A percentile compares a stretch with the other conserved stretches of the same genome.
phyloP scores from a whole-genome alignment of 1,284 basidiomycete species.

The Cryptococcus sp. region DNA sequence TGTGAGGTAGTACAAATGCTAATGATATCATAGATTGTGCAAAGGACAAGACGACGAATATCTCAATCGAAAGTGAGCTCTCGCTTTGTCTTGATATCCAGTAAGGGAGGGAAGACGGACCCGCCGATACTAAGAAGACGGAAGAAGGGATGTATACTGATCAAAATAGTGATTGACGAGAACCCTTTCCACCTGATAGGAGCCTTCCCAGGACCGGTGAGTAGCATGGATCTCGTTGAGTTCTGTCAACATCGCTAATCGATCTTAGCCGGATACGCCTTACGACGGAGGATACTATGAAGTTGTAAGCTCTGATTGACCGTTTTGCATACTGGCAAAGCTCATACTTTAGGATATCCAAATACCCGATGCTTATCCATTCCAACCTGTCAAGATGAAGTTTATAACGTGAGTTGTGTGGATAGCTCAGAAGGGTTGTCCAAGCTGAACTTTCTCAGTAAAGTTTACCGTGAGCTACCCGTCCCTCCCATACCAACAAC shows the following conservation, averaged over 20 bases:
- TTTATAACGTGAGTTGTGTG: constrained; percentile 64
- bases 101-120: neutral
- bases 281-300: constrained; percentile 92
- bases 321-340: neutral
- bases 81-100: neutral
- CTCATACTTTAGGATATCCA: constrained; percentile 67
- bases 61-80: constrained; percentile 61
- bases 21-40: constrained; percentile 65
- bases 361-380: constrained; percentile 93
- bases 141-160: constrained; percentile 2
- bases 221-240: constrained; percentile 14
- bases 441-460: constrained; percentile 43
- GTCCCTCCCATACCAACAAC: no score
- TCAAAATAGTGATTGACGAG: constrained; percentile 64
- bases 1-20: neutral
- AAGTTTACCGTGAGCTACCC: constrained; percentile 72
- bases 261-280: constrained; percentile 62
- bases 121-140: no score
- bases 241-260: neutral
- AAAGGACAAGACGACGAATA: constrained; percentile 81
- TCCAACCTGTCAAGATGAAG: constrained; percentile 98
- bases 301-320: constrained; percentile 62
- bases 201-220: constrained; percentile 80
- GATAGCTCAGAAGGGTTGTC: neutral
- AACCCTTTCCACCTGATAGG: constrained; percentile 84